Conservation (phyloP, 192 early-diverging fungal species). For the Backusella luteola region DNA sequence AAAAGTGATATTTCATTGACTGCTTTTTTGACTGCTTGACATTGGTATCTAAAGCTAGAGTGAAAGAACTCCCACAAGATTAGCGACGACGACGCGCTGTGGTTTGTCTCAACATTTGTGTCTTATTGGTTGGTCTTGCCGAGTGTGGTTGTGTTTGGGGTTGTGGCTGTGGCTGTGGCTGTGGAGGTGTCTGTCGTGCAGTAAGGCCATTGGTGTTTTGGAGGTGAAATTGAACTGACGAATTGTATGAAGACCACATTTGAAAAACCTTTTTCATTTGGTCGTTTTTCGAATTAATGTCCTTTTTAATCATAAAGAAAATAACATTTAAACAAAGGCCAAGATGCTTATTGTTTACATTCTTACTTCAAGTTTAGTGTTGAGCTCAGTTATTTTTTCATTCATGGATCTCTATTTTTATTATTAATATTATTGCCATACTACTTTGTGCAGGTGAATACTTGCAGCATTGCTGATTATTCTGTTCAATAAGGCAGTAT, state of each 20-base stretch:
- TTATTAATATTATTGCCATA: background rate
- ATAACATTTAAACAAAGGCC: background rate
- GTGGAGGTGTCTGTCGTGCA: background rate
- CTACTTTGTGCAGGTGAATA: background rate
- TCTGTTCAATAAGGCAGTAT: conserved; percentile 35
- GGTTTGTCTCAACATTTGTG: background rate
- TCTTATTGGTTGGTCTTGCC: background rate
- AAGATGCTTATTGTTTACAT: background rate
- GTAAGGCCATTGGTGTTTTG: conserved; percentile 14
- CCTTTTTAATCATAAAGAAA: conserved; percentile 13
- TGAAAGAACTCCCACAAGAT: background rate
- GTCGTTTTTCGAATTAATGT: conserved; percentile 37
- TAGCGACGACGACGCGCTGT: background rate
- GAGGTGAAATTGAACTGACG: conserved; percentile 38
- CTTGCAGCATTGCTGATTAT: conserved; percentile 41
- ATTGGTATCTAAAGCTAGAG: too few species aligned
- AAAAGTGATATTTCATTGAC: background rate
- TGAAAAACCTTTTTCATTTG: conserved; percentile 33
- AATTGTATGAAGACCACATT: conserved; percentile 40
- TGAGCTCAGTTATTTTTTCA: conserved; percentile 33
- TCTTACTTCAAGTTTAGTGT: conserved; percentile 35
- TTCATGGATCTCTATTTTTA: conserved; percentile 37
- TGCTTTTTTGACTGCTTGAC: background rate
- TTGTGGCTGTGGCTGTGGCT: background rate
- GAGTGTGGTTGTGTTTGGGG: background rate